These are phyloP conservation scores for Trichophyton simii DNA, from an alignment of 2,329 filamentous ascomycete genomes.

Conservation along the genomic window DNA sequence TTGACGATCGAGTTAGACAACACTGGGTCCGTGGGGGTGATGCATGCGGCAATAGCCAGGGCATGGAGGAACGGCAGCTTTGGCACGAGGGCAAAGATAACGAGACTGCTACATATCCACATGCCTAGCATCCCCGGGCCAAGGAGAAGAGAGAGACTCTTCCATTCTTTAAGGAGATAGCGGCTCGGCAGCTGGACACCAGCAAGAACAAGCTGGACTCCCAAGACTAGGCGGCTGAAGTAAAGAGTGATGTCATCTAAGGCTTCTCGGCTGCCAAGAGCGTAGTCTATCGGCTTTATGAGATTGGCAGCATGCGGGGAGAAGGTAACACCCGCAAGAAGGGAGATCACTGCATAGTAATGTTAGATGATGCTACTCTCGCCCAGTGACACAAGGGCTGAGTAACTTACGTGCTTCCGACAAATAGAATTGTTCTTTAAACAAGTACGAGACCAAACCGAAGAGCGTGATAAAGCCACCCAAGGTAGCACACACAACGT, in stretches of 20 bases:
- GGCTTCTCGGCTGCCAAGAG: constrained; percentile 42
- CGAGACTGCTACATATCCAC: constrained; percentile 70
- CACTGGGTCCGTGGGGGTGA: constrained; percentile 86
- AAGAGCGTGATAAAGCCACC: constrained; percentile 87
- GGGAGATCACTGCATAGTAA: constrained; percentile 56
- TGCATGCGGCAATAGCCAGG: constrained; percentile 66
- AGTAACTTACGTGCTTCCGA: constrained; percentile 66
- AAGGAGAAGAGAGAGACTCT: constrained; percentile 57
- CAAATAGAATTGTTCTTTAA: constrained; percentile 82
- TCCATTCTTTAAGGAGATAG: constrained; percentile 70
- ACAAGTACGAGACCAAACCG: constrained; percentile 74
- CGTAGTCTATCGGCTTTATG: constrained; percentile 64
- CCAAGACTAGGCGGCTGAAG: constrained; percentile 76
- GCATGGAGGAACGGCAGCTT: constrained; percentile 62
- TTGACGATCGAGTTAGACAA: constrained; percentile 84
- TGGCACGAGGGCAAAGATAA: constrained; percentile 67
- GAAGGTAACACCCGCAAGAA: constrained; percentile 65
- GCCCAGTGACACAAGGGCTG: not conserved
- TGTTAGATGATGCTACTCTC: not conserved
- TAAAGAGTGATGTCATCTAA: constrained; percentile 65
- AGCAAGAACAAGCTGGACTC: constrained; percentile 78
- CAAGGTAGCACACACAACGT: constrained; percentile 65
- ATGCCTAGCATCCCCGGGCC: constrained; percentile 75
- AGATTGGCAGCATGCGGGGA: constrained; percentile 67
- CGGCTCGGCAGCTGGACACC: constrained; percentile 77